Percentiles rank a stretch among this genome's conserved stretches.
phyloP scores from a whole-genome alignment of 441 rosid genomes.

The Metrosideros polymorpha region DNA sequence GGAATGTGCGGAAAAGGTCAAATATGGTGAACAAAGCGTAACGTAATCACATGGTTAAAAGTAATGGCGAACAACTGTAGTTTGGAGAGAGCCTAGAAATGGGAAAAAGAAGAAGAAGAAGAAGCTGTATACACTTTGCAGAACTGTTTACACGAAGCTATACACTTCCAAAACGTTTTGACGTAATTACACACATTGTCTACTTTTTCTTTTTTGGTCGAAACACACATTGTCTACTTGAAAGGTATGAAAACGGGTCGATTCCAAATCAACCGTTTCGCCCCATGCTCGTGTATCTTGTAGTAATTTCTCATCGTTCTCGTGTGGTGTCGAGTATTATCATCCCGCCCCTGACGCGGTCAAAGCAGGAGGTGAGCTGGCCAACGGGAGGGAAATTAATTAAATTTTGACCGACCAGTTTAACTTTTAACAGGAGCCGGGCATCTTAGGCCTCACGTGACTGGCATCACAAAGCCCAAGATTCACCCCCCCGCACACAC shows the following conservation, averaged over 20 bases:
- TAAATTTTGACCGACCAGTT: neutral
- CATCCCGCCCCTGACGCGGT: neutral
- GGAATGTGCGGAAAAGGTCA: neutral
- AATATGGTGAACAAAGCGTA: neutral
- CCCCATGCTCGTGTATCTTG: neutral
- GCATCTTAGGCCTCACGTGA: slow-evolving; percentile 11
- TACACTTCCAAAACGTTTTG: neutral
- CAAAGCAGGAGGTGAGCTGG: neutral
- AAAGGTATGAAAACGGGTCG: neutral
- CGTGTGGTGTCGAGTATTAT: neutral
- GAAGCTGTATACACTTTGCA: too few relatives aligned
- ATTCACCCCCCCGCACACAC: neutral
- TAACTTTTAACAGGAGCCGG: neutral
- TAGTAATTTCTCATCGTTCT: neutral
- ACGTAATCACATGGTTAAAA: neutral
- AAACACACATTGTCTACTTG: neutral
- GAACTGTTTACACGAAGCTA: neutral
- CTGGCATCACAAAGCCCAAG: neutral
- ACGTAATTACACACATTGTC: neutral
- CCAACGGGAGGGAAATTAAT: neutral
- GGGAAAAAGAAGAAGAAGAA: neutral
- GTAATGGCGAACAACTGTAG: neutral
- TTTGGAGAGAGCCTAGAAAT: neutral
- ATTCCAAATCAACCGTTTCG: neutral
- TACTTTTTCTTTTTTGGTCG: too few relatives aligned